Percentiles rank a stretch among this genome's conserved stretches.
These are phyloP conservation scores for Odontarrhena argentea DNA, from an alignment of 345 rosid genomes.

Conservation along the genomic window DNA sequence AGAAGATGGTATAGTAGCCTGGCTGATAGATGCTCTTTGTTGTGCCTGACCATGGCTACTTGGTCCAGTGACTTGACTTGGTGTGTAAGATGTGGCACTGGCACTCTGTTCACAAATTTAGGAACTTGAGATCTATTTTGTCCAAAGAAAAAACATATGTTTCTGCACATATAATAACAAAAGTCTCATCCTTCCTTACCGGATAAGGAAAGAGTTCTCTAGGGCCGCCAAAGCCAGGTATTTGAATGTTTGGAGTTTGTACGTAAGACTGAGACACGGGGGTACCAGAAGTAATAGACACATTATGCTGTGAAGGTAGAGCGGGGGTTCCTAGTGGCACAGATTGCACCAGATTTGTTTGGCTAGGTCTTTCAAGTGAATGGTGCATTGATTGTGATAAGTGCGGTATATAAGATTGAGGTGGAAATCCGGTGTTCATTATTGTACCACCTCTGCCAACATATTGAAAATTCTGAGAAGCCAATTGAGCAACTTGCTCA, in stretches of 20 bases:
- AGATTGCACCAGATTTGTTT: slow-evolving; percentile 55
- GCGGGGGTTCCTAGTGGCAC: slow-evolving; percentile 54
- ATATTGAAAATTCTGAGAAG: slow-evolving; percentile 76
- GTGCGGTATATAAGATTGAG: slow-evolving; percentile 68
- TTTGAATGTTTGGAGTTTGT: slow-evolving; percentile 53
- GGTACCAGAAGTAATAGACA: slow-evolving; percentile 54
- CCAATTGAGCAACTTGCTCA: slow-evolving; percentile 62
- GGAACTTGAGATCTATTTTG: slow-evolving; percentile 11
- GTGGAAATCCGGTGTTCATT: slow-evolving; percentile 69
- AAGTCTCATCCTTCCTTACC: slow-evolving; percentile 49
- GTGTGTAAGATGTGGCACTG: slow-evolving; percentile 58
- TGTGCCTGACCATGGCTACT: slow-evolving; percentile 58
- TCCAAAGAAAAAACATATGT: too few relatives aligned
- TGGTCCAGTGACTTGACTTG: slow-evolving; percentile 54
- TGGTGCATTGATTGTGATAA: slow-evolving; percentile 66
- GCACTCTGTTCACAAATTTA: slow-evolving; percentile 48
- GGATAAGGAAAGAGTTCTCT: slow-evolving; percentile 62
- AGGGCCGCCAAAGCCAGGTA: slow-evolving; percentile 58
- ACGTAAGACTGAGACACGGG: slow-evolving; percentile 53
- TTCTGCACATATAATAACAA: slow-evolving; percentile 28
- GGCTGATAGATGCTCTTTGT: slow-evolving; percentile 49
- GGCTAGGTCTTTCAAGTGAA: slow-evolving; percentile 64
- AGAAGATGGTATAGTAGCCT: slow-evolving; percentile 43
- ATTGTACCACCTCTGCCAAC: slow-evolving; percentile 55
- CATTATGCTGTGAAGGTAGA: slow-evolving; percentile 56